Evolutionary conservation across 306 rosid species (phyloP), one percentile per base, ranked within the genome.

Genomic region (Cicer cuneatum): DNA sequence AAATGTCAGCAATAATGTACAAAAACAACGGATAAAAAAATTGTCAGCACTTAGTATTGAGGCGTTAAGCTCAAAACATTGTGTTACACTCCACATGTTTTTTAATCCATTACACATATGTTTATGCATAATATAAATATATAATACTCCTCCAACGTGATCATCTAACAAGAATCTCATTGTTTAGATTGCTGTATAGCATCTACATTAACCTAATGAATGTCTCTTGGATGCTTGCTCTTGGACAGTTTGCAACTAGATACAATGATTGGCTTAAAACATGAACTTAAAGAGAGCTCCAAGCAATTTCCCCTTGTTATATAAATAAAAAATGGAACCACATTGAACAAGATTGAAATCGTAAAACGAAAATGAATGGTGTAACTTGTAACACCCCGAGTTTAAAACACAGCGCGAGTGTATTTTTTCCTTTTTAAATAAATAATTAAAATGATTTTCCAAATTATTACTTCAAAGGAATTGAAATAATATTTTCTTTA

Each of bases 201-300:
- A 64, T 68, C 72, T 85, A 80, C 81, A 70, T 82, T 72, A 54
- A 58, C 68, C 86, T 76, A 75, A 78, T 56, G 60, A 81, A 77
- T 54, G 59, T 52, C 12, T 48, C 81, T 77, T 5, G 14, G 21
- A 42, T 80, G 66, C 59, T 59, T 73, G 57, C 57, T 71, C 74
- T 72, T 15, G 75, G 45, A 4, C 35, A 29, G 4, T 29, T 5
- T 5, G 35, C 83, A 69, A 64, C 73, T 76, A 53, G 73, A 66
- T 60, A 61, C 19, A 19, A 71, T 49, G 47, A 58, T 72, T 54
- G 39, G 73, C 79, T 68, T 64, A 70, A 61, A 42, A 63, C 10
- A 45, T 69, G 40, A 71, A 45, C 70, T 80, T 79, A 72, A 43
- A 65, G 74, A 82, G 83, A 84, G 78, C 66, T 72, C 72, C 82